Base-by-base conservation (phyloP, 148 eudicot species). In the Camellia granthamiana region DNA sequence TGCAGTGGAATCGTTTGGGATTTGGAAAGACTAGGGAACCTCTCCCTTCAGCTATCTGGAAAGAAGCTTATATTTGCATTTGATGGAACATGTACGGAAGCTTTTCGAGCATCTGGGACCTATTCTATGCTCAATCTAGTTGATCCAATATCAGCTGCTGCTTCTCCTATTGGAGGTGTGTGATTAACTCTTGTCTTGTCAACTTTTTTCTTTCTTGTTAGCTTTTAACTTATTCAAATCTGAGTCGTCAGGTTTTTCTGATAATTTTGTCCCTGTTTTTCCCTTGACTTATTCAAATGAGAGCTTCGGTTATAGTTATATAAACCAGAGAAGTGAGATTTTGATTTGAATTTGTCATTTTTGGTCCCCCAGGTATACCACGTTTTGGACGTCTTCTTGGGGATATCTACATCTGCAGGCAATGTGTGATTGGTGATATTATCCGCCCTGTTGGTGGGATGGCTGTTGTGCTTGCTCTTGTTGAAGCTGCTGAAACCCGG, bases 1-100 rank as follows among this genome's bases (percentile, higher is more conserved):
- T 90, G 93, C 72, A 97, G 99, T 84, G 99, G 99, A 82, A 85
- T 91, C 83, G 98, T 94, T 85, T 97, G 99, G 99, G 98, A 97
- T 85, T 81, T 90, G 81, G 99, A 97, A 74, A 91, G 94, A 85
- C 88, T 97, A 30, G 93, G 97, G 84, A 92, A 88, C 80, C 93
- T 97, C 69, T 92, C 98, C 0, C 81, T 92, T 61, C 99, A 94
- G 86, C 91, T 97, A 78, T 88, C 89, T 74, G 99, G 97, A 72
- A 97, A 91, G 88, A 97, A 97, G 82, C 86, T 97, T 58, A 94
- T 97, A 81, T 97, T 97, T 97, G 97, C 98, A 77, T 97, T 97
- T 82, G 99, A 97, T 82, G 99, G 99, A 67, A 97, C 99, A 59
- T 91, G 90, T 81, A 87, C 91, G 21, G 97, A 94, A 85, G 88